phyloP scores from a whole-genome alignment of 768 basidiomycete species.

The Exsudoporus frostii region DNA sequence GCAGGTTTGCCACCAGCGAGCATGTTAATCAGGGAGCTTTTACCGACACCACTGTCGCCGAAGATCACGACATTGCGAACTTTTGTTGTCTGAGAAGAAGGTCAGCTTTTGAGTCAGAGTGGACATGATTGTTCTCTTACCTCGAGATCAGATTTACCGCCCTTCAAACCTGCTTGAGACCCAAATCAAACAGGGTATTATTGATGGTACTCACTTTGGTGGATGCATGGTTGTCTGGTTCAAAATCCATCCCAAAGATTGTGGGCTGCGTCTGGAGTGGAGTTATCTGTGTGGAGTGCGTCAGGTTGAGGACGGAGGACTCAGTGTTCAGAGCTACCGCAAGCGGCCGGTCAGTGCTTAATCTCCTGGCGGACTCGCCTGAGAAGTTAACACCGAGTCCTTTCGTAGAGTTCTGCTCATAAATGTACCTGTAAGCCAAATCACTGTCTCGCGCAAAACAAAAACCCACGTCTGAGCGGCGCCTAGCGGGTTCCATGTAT shows the following conservation, averaged over 20 bases:
- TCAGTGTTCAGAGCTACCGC: conserved; percentile 2
- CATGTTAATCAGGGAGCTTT: conserved; percentile 46
- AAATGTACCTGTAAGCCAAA: conserved; percentile 1
- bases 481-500: conserved; percentile 3
- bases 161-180: neutral
- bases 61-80: conserved; percentile 40
- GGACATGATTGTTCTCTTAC: conserved; percentile 5
- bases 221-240: neutral
- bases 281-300: neutral
- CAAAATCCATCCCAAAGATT: conserved; percentile 8
- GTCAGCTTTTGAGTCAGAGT: neutral
- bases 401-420: conserved; percentile 5
- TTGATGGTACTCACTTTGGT: conserved; percentile 7
- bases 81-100: neutral
- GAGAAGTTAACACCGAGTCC: neutral
- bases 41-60: conserved; percentile 41
- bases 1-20: conserved; percentile 31
- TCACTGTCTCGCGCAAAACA: neutral
- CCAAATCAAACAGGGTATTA: neutral
- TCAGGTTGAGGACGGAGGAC: neutral
- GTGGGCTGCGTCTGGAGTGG: conserved; percentile 7
- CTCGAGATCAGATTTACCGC: neutral
- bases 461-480: conserved; percentile 12
- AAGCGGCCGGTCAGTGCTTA: neutral
- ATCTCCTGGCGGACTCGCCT: neutral